phyloP scores from a whole-genome alignment of 2,329 filamentous ascomycete species.

The Monosporascus sp. region DNA sequence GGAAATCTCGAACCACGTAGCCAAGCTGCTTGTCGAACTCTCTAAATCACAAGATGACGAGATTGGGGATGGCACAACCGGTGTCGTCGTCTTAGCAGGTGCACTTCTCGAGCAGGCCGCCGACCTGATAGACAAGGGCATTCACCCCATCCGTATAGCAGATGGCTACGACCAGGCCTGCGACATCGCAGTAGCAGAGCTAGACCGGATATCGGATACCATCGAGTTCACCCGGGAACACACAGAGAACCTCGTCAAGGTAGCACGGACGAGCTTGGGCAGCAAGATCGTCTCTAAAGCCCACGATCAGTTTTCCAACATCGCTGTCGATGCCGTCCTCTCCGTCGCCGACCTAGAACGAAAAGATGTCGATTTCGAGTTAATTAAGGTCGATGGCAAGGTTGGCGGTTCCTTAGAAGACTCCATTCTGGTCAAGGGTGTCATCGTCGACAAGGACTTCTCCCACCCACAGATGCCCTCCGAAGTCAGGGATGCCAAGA shows the following conservation, averaged over 20 bases:
- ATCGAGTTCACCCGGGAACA: constrained; percentile 79
- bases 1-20: constrained; percentile 98
- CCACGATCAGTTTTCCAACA: constrained; percentile 96
- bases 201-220: constrained; percentile 88
- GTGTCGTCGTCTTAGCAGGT: constrained; percentile 92
- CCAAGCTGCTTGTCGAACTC: constrained; percentile 91
- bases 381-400: constrained; percentile 99
- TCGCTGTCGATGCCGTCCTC: constrained; percentile 93
- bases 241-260: constrained; percentile 83
- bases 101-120: constrained; percentile 94
- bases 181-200: constrained; percentile 87
- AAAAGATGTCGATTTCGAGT: constrained; percentile 96
- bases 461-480: constrained; percentile 98
- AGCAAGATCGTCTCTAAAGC: constrained; percentile 99
- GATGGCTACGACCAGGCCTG: constrained; percentile 98
- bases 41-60: constrained; percentile 99
- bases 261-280: constrained; percentile 90
- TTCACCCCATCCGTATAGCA: constrained; percentile 96
- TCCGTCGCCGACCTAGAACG: constrained; percentile 94
- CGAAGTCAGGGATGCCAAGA: constrained; percentile 90
- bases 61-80: constrained; percentile 96
- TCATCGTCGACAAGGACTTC: constrained; percentile 99
- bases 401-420: constrained; percentile 92
- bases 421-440: constrained; percentile 90
- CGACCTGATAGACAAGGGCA: constrained; percentile 98